Conservation (phyloP, 495 filamentous ascomycete species). For the Cetradonia linearis region DNA sequence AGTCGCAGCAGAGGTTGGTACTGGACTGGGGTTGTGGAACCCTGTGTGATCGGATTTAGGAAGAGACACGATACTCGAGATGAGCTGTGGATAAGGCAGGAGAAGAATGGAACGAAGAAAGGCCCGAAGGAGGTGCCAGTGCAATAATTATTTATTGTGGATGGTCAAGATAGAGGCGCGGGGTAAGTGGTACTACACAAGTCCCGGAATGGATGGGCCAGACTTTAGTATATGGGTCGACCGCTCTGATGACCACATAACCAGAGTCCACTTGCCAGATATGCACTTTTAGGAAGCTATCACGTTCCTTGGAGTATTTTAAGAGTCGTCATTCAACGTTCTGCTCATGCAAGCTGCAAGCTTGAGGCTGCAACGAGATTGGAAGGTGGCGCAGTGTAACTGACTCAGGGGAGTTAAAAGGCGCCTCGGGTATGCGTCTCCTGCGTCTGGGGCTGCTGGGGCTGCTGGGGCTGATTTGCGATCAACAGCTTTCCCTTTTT, state of each 20-base stretch:
- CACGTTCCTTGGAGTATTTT: slow-evolving; percentile 4
- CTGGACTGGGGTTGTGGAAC: slow-evolving; percentile 1
- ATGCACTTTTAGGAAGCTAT: slow-evolving; percentile 4
- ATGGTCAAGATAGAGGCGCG: slow-evolving; percentile 9
- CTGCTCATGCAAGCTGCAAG: background rate
- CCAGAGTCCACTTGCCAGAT: slow-evolving; percentile 10
- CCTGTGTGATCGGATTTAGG: background rate
- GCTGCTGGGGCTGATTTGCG: slow-evolving; percentile 11
- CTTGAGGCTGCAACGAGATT: slow-evolving; percentile 3
- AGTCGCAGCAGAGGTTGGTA: slow-evolving; percentile 14
- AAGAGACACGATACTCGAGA: background rate
- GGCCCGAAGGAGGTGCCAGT: background rate
- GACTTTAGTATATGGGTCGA: slow-evolving; percentile 3
- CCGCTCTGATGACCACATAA: slow-evolving; percentile 6
- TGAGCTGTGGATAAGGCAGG: background rate
- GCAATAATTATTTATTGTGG: slow-evolving; percentile 1
- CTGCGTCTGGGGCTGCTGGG: slow-evolving; percentile 8
- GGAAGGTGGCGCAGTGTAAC: background rate
- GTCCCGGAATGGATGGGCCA: slow-evolving; percentile 7
- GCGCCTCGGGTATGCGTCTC: slow-evolving; percentile 4
- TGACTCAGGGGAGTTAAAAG: background rate
- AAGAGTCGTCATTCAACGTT: slow-evolving; percentile 1
- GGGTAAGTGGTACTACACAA: slow-evolving; percentile 9
- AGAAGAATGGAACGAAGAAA: background rate
- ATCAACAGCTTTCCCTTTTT: slow-evolving; percentile 5